These are phyloP conservation scores for Hymenoscyphus linearis DNA, from an alignment of 2,329 filamentous ascomycete species.

Conservation along the genomic window DNA sequence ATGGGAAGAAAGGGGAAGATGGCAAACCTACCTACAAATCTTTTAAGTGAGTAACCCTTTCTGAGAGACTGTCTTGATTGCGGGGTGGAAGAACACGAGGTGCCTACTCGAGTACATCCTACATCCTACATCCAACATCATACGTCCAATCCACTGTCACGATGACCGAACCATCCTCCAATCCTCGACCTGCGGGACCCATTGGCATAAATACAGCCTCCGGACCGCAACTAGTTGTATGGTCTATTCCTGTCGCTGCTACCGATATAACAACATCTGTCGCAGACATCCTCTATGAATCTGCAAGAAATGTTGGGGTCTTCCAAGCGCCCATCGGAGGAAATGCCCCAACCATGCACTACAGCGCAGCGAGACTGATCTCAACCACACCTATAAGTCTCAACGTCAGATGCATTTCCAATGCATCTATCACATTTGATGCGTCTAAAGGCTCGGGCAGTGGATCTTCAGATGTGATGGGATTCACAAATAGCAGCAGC, in stretches of 20 bases:
- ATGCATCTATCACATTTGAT: background rate
- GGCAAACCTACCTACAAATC: slow-evolving; percentile 34
- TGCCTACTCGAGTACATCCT: too few species aligned
- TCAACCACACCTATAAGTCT: background rate
- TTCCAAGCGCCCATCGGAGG: background rate
- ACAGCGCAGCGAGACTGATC: background rate
- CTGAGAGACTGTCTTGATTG: background rate
- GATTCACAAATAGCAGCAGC: background rate
- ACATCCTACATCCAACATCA: too few species aligned
- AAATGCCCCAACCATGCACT: background rate
- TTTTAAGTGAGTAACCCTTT: slow-evolving; percentile 31
- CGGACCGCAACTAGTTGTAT: background rate
- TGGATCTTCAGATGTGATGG: background rate
- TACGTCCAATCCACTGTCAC: background rate
- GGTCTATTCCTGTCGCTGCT: background rate
- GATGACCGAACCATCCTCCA: background rate
- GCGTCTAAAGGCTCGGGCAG: background rate
- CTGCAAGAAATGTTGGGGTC: background rate
- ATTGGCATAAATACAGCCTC: background rate
- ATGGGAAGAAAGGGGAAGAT: slow-evolving; percentile 13
- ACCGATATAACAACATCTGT: background rate
- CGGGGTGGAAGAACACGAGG: background rate
- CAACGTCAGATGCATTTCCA: too few species aligned
- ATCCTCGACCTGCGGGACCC: background rate
- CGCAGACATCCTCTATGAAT: background rate